These are phyloP conservation scores for Sarcodon aspratus DNA, from an alignment of 768 basidiomycete genomes.

Conservation along the genomic window DNA sequence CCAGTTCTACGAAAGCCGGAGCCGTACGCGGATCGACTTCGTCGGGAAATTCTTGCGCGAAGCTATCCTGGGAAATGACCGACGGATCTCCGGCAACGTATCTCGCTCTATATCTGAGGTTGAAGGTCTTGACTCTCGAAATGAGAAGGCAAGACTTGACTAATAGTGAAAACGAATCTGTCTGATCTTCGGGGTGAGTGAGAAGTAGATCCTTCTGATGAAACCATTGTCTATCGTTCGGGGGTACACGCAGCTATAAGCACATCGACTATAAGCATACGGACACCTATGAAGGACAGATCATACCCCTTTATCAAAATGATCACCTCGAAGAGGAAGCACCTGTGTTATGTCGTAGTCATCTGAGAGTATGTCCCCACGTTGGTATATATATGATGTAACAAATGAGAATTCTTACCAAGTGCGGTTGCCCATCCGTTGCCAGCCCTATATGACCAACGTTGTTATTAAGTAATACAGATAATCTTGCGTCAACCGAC, in stretches of 20 bases:
- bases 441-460: conserved; percentile 47
- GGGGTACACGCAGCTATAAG: conserved; percentile 17
- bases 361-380: conserved; percentile 20
- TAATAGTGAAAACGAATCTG: conserved; percentile 63
- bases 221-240: conserved; percentile 53
- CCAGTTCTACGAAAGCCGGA: conserved; percentile 52
- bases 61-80: conserved; percentile 21
- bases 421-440: conserved; percentile 64
- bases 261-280: conserved; percentile 33
- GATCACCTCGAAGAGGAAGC: conserved; percentile 48
- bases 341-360: conserved; percentile 67
- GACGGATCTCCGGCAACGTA: conserved; percentile 48
- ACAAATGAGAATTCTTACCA: not conserved
- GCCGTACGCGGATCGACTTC: conserved; percentile 46
- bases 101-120: conserved; percentile 49
- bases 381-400: not conserved
- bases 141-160: conserved; percentile 60
- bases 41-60: conserved; percentile 4
- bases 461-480: no score
- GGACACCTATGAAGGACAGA: conserved; percentile 5
- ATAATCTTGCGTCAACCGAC: not conserved
- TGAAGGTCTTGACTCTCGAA: conserved; percentile 51
- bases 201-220: conserved; percentile 50
- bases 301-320: conserved; percentile 52
- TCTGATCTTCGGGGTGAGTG: conserved; percentile 45